phyloP scores from a whole-genome alignment of 257 asterid species.

The Pogostemon cablin region DNA sequence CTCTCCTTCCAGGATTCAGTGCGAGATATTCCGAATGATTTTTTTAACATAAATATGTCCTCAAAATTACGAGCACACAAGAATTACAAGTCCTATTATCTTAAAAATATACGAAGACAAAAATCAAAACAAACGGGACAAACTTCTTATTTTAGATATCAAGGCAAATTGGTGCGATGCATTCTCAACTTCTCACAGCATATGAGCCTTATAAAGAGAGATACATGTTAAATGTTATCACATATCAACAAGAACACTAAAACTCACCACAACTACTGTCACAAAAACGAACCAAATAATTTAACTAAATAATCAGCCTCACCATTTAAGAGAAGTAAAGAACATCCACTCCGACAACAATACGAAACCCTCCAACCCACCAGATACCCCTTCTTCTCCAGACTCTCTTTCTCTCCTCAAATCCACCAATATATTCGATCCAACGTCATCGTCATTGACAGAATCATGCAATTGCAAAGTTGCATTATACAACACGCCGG shows the following conservation, averaged over 20 bases:
- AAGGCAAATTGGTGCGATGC: no score
- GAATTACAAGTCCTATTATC: no score
- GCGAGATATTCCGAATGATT: background rate
- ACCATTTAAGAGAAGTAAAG: conserved; percentile 70
- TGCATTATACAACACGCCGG: conserved; percentile 42
- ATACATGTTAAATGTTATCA: no score
- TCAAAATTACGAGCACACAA: no score
- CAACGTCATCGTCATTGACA: conserved; percentile 21
- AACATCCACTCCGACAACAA: conserved; percentile 85
- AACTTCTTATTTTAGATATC: no score
- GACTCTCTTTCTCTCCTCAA: conserved; percentile 51
- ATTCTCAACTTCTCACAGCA: no score
- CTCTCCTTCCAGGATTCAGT: background rate
- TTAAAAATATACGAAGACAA: no score
- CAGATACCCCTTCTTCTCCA: conserved; percentile 39
- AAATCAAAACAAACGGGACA: no score
- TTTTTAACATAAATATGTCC: no score
- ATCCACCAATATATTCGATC: conserved; percentile 40
- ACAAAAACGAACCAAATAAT: conserved; percentile 15
- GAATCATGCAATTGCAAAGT: conserved; percentile 32
- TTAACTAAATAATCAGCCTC: conserved; percentile 7
- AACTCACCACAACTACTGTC: background rate
- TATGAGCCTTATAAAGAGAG: no score
- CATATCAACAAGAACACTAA: background rate
- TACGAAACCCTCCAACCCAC: conserved; percentile 48